Conservation (phyloP, 2,329 filamentous ascomycete genomes). For the Domatiomyces globalis region DNA sequence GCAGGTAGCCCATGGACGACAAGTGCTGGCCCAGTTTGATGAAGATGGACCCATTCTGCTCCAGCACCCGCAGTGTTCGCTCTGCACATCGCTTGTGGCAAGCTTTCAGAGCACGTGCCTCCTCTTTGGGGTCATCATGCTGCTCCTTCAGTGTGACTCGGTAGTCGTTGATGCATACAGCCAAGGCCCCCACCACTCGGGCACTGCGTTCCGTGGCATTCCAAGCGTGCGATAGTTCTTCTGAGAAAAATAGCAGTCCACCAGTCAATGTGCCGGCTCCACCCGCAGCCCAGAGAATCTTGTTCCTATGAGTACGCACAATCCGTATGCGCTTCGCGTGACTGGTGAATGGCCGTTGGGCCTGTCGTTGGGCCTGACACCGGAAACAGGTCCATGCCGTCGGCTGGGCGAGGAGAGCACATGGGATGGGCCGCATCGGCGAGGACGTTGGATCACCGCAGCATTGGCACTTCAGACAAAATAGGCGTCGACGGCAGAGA, state of each 20-base stretch:
- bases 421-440: constrained; percentile 10
- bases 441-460: background rate
- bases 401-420: constrained; percentile 5
- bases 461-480: background rate
- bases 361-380: constrained; percentile 5
- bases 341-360: constrained; percentile 4
- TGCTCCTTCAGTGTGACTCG: constrained; percentile 65
- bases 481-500: background rate
- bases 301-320: constrained; percentile 5
- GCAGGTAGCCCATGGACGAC: constrained; percentile 87
- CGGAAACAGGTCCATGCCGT: constrained; percentile 12
- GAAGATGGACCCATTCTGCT: constrained; percentile 95
- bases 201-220: constrained; percentile 63
- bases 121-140: constrained; percentile 48
- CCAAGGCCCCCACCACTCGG: constrained; percentile 60
- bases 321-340: constrained; percentile 6
- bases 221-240: constrained; percentile 63
- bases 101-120: constrained; percentile 54
- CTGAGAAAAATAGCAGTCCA: constrained; percentile 32
- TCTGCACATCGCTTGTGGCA: constrained; percentile 90
- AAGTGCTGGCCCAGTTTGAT: constrained; percentile 96
- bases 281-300: constrained; percentile 12
- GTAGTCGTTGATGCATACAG: constrained; percentile 84
- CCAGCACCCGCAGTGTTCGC: constrained; percentile 70
- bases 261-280: constrained; percentile 7